Evolutionary conservation across 306 rosid genomes (phyloP).

Genomic region (Astragalus membranaceus): DNA sequence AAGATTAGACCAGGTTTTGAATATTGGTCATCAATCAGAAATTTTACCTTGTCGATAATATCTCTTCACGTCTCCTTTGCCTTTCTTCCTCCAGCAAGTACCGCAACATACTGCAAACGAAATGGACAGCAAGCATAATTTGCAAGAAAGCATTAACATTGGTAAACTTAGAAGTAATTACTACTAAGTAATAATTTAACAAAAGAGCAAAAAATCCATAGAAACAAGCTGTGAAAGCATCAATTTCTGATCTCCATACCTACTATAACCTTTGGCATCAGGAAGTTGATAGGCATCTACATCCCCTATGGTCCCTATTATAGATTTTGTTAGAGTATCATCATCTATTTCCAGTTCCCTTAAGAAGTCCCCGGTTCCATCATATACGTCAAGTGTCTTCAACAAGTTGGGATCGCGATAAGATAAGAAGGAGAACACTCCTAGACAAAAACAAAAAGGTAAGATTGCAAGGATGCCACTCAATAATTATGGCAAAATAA

Average conservation of each 20-base stretch:
- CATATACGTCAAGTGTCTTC: conserved; percentile 88
- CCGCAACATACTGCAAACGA: conserved; percentile 58
- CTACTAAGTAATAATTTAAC: background rate
- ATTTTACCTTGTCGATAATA: conserved; percentile 75
- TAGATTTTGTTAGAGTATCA: conserved; percentile 75
- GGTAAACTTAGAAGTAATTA: background rate
- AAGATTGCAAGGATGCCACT: conserved; percentile 22
- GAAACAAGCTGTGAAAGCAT: conserved; percentile 6
- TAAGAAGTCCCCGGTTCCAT: conserved; percentile 82
- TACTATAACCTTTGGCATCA: conserved; percentile 98
- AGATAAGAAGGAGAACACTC: conserved; percentile 91
- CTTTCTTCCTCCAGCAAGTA: conserved; percentile 90
- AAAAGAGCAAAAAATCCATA: background rate
- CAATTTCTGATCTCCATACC: conserved; percentile 41
- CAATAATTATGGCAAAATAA: background rate
- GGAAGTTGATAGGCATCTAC: conserved; percentile 97
- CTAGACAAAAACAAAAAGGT: conserved; percentile 35
- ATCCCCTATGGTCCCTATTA: conserved; percentile 97
- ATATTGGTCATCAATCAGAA: conserved; percentile 9
- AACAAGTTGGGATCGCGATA: conserved; percentile 96
- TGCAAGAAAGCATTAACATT: background rate
- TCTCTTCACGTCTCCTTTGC: conserved; percentile 79
- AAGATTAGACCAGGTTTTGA: background rate
- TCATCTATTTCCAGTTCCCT: conserved; percentile 68
- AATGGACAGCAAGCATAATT: background rate